phyloP scores from a whole-genome alignment of 2,329 filamentous ascomycete species.

The Penicillium brevicompactum region DNA sequence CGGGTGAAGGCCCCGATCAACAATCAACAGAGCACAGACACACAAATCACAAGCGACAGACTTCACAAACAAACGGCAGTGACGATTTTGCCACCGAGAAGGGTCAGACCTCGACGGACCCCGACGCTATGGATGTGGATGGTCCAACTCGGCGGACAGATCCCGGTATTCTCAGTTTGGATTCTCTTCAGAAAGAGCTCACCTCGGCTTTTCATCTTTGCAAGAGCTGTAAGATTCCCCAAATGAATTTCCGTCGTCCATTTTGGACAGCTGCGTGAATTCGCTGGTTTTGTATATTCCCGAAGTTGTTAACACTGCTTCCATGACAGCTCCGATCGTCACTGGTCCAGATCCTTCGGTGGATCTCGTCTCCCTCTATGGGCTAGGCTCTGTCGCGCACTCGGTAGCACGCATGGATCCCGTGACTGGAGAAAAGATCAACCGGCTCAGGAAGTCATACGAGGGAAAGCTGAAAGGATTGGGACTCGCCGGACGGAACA shows the following conservation, averaged over 20 bases:
- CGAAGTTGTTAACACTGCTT: constrained; percentile 47
- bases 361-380: constrained; percentile 62
- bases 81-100: constrained; percentile 25
- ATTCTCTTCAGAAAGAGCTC: constrained; percentile 49
- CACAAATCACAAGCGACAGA: constrained; percentile 39
- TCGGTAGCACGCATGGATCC: constrained; percentile 63
- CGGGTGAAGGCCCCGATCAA: constrained; percentile 19
- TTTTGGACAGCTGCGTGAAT: constrained; percentile 31
- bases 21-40: constrained; percentile 32
- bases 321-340: constrained; percentile 47
- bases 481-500: constrained; percentile 51
- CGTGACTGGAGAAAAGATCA: constrained; percentile 65
- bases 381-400: constrained; percentile 56
- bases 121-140: constrained; percentile 45
- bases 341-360: constrained; percentile 60
- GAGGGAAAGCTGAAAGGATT: constrained; percentile 54
- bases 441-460: constrained; percentile 61
- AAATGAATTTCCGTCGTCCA: constrained; percentile 42
- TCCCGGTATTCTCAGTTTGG: constrained; percentile 36
- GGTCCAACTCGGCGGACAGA: constrained; percentile 23
- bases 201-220: constrained; percentile 51
- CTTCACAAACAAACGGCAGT: constrained; percentile 16
- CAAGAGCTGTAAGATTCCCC: constrained; percentile 53
- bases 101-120: constrained; percentile 20
- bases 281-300: constrained; percentile 27